Evolutionary conservation across 257 asterid genomes (phyloP).

Genomic region (Vinca minor): DNA sequence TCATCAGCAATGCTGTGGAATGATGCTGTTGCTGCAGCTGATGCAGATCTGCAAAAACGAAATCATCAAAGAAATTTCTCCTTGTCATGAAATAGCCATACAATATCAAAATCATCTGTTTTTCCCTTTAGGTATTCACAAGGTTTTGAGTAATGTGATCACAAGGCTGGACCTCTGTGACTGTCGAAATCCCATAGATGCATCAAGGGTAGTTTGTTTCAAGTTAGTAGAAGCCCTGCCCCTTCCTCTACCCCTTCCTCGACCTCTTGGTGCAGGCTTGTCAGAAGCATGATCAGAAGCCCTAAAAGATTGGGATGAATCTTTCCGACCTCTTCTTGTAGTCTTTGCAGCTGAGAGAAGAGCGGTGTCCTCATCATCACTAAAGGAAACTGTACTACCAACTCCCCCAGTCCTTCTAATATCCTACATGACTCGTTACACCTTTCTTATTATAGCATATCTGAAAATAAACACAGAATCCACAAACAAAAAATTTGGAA

Average conservation of each 20-base stretch:
- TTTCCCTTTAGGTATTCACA: neutral
- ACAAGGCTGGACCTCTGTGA: constrained; percentile 57
- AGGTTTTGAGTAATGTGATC: neutral
- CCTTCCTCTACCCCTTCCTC: constrained; percentile 80
- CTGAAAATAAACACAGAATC: neutral
- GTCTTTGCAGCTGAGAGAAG: constrained; percentile 46
- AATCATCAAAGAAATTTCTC: constrained; percentile 11
- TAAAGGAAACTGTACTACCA: constrained; percentile 56
- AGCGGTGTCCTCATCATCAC: constrained; percentile 75
- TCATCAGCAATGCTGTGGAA: constrained; percentile 60
- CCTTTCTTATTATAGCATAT: neutral
- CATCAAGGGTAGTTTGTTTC: constrained; percentile 90
- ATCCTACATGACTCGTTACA: constrained; percentile 28
- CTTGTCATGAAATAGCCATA: neutral
- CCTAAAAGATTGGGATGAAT: constrained; percentile 49
- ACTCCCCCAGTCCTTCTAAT: constrained; percentile 36
- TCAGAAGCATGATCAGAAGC: constrained; percentile 49
- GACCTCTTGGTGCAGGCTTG: constrained; percentile 71
- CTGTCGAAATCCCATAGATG: constrained; percentile 62
- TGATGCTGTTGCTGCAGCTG: constrained; percentile 70
- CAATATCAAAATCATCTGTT: neutral
- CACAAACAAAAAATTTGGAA: neutral
- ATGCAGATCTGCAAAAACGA: constrained; percentile 56
- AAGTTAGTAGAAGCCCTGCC: constrained; percentile 60
- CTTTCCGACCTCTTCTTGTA: constrained; percentile 54